Evolutionary conservation across 1,284 basidiomycete genomes (phyloP), one percentile per base, ranked within the genome.

Genomic region (Phellinidium pouzarii): DNA sequence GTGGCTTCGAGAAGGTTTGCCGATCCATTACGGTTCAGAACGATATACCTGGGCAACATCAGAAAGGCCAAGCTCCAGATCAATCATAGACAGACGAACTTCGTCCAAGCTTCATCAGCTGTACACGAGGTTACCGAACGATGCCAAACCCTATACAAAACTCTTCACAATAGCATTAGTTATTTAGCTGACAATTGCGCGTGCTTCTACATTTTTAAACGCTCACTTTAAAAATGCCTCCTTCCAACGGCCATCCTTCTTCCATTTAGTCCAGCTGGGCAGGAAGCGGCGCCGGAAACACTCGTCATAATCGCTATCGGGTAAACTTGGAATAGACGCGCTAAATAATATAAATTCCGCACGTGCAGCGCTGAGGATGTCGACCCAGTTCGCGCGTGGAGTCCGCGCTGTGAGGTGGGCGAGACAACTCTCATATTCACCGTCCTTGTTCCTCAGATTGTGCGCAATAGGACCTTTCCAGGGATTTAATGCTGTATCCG

Each of bases 81-180:
- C 34, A 38, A 19, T 49, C 26, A 22, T 48, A 44, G 27, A 43
- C 56, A 50, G 55, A 60, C 72, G 58, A 62, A 88, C 83, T 80
- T 87, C 43, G 86, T 89, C 87, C 87, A 90, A 20, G 84, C 71
- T 67, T 90, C 87, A 59, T 87, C 84, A 4, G 77, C 66, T n/a
- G 85, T 87, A 62, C 87, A 90, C 20, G 75, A 72, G 2, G 79
- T 79, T 29, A 70, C 71, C 61, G 72, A 76, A 47, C 86, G 77
- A 64, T 88, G 86, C 75, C 77, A 82, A 29, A 81, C 70, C 25
- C 83, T 73, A 60, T 77, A 71, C 50, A 88, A 66, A 25, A 78
- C 63, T 61, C 85, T 87, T 29, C 56, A 49, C 44, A 20, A 37
- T 57, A 22, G 55, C 27, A 20, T 45, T 29, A 36, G 41, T 37